Evolutionary conservation across 1,284 basidiomycete species (phyloP).

Genomic region (Porodaedalea pini): DNA sequence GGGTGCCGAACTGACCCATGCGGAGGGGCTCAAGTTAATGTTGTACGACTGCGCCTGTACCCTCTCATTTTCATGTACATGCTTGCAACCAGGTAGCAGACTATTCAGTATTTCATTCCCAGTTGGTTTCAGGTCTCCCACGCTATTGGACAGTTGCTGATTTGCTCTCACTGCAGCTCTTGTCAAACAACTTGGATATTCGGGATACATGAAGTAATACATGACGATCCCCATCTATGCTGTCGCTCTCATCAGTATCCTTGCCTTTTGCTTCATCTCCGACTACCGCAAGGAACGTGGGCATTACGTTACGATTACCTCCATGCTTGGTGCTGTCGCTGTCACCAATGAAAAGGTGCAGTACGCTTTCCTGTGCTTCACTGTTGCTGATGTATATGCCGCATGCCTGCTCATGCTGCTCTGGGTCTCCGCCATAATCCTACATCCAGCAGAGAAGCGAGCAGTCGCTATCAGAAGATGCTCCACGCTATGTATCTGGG

Average conservation of each 20-base stretch:
- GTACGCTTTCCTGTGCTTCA: conserved; percentile 44
- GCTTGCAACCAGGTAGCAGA: conserved; percentile 37
- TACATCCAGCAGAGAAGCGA: conserved; percentile 15
- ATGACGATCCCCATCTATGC: conserved; percentile 43
- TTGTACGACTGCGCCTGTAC: conserved; percentile 33
- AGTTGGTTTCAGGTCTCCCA: not conserved
- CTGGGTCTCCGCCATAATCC: conserved; percentile 36
- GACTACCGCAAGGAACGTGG: conserved; percentile 35
- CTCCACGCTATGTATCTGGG: conserved; percentile 39
- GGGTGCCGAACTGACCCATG: conserved; percentile 32
- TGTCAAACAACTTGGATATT: conserved; percentile 33
- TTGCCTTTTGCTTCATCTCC: conserved; percentile 33
- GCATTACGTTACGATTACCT: conserved; percentile 32
- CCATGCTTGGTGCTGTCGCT: conserved; percentile 30
- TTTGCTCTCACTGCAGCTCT: conserved; percentile 24
- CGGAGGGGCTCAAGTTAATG: conserved; percentile 34
- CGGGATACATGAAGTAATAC: conserved; percentile 37
- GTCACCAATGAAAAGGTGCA: conserved; percentile 34
- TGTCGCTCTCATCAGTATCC: conserved; percentile 35
- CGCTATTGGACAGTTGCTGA: too few species aligned
- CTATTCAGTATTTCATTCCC: conserved; percentile 45
- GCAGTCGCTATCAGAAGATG: conserved; percentile 28
- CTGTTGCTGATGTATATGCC: conserved; percentile 40
- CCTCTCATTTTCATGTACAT: conserved; percentile 35
- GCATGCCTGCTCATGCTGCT: conserved; percentile 37